phyloP scores from a whole-genome alignment of 371 early-diverging fungal genomes.

The Mycotypha africana region DNA sequence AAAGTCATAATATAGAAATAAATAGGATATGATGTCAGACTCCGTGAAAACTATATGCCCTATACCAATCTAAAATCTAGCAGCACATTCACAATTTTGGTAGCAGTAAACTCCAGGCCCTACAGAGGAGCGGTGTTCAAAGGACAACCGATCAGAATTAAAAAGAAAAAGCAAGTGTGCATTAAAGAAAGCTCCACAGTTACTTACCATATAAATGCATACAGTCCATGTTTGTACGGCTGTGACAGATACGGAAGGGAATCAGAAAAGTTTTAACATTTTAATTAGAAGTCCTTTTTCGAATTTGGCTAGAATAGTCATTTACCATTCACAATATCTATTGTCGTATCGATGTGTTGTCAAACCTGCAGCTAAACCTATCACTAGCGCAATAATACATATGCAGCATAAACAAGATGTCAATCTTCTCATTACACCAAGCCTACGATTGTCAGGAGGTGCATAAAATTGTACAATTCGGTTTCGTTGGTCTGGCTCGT shows the following conservation, averaged over 20 bases:
- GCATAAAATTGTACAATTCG: conserved; percentile 5
- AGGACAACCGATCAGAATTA: too few species aligned
- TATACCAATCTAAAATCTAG: too few species aligned
- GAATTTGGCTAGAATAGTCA: too few species aligned
- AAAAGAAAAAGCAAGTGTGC: neutral
- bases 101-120: neutral
- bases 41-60: too few species aligned
- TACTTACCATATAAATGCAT: neutral
- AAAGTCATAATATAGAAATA: too few species aligned
- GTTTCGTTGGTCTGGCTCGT: neutral
- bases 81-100: neutral
- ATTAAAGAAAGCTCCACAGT: neutral
- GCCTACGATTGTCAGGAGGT: conserved; percentile 1
- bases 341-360: neutral
- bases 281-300: too few species aligned
- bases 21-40: too few species aligned
- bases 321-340: conserved; percentile 10
- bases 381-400: neutral
- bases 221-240: conserved; percentile 10
- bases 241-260: neutral
- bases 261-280: too few species aligned
- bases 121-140: too few species aligned
- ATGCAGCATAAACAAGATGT: conserved; percentile 4
- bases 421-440: conserved; percentile 4
- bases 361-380: conserved; percentile 7